Percentiles rank a stretch among this genome's conserved stretches.
phyloP scores from a whole-genome alignment of 495 filamentous ascomycete species.

The Penicillium subrubescens region DNA sequence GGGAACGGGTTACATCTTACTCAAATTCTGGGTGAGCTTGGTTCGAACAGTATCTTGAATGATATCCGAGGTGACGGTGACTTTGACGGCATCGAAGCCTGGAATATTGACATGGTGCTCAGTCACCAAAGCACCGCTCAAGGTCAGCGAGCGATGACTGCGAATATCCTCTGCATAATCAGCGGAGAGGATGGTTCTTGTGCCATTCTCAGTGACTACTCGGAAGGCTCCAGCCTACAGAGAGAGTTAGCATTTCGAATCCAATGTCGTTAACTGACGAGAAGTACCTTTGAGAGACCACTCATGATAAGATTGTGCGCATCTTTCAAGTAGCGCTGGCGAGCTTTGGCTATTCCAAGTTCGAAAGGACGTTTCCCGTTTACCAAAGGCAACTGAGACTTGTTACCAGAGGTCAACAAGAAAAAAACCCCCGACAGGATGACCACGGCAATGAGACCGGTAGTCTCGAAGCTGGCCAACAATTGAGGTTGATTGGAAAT shows the following conservation, averaged over 20 bases:
- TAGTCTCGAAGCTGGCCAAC: neutral
- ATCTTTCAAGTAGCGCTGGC: neutral
- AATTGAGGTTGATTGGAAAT: neutral
- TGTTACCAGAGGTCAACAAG: neutral
- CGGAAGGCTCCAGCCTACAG: neutral
- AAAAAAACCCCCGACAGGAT: neutral
- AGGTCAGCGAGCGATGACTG: neutral
- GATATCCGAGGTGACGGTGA: neutral
- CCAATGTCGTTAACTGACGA: neutral
- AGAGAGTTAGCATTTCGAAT: neutral
- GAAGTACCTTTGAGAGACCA: neutral
- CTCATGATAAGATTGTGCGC: neutral
- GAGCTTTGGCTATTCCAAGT: neutral
- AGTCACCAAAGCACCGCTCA: neutral
- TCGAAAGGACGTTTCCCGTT: neutral
- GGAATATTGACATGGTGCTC: neutral
- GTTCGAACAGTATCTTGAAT: neutral
- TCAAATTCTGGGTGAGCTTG: neutral
- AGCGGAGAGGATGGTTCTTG: neutral
- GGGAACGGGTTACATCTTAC: neutral
- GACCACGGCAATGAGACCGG: neutral
- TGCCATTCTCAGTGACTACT: neutral
- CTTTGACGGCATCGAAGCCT: neutral
- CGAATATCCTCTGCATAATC: neutral
- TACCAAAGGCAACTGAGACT: neutral